phyloP scores from a whole-genome alignment of 495 filamentous ascomycete genomes.

The Penicillium dipodomyicola region DNA sequence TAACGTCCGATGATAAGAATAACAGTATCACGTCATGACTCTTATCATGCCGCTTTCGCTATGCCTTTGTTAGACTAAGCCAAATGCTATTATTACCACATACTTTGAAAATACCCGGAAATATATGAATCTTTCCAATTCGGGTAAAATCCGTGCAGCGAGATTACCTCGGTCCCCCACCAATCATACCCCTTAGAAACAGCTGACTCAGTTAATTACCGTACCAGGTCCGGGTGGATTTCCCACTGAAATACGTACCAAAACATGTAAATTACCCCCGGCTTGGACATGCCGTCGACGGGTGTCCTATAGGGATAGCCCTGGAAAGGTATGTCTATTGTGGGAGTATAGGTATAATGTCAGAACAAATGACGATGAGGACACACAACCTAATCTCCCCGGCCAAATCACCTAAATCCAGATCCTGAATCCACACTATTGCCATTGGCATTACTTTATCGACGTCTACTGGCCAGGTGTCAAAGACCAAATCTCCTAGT shows the following conservation, averaged over 20 bases:
- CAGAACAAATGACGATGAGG: background rate
- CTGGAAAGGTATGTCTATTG: background rate
- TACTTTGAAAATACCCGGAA: conserved; percentile 5
- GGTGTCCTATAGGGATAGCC: background rate
- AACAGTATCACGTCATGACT: conserved; percentile 30
- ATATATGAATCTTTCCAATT: conserved; percentile 15
- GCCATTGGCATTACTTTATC: conserved; percentile 8
- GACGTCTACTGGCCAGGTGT: background rate
- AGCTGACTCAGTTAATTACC: conserved; percentile 14
- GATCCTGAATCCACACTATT: conserved; percentile 6
- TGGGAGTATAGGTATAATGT: background rate
- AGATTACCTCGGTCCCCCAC: conserved; percentile 3
- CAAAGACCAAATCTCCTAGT: background rate
- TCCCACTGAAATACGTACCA: background rate
- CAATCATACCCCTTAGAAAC: conserved; percentile 13
- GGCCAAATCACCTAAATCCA: background rate
- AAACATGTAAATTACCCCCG: background rate
- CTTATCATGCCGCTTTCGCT: conserved; percentile 29
- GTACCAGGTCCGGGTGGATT: conserved; percentile 5
- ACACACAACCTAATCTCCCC: conserved; percentile 3
- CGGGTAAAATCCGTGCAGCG: conserved; percentile 1
- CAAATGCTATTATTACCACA: background rate
- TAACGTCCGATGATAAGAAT: conserved; percentile 22
- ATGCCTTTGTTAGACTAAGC: conserved; percentile 3
- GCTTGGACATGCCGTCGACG: background rate